Evolutionary conservation across 441 rosid species (phyloP).

Genomic region (Monsonia emarginata): DNA sequence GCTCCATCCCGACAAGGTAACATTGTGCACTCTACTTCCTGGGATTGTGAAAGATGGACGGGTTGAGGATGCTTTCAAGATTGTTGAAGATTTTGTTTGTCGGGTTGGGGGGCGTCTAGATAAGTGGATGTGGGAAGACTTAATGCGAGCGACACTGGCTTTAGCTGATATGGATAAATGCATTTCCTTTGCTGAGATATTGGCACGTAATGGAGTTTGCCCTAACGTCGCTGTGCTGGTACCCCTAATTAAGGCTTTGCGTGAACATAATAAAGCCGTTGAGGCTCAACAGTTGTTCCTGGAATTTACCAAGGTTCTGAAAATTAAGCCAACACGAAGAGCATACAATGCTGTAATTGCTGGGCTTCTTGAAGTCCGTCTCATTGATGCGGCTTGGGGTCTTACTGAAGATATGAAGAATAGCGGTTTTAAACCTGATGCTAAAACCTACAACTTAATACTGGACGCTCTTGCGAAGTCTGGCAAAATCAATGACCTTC

Average conservation of each 20-base stretch:
- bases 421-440: slow-evolving; percentile 50
- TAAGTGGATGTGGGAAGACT: slow-evolving; percentile 55
- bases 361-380: slow-evolving; percentile 49
- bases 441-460: slow-evolving; percentile 58
- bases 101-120: slow-evolving; percentile 21
- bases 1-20: slow-evolving; percentile 62
- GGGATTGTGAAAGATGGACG: slow-evolving; percentile 56
- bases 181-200: slow-evolving; percentile 49
- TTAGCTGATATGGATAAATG: slow-evolving; percentile 56
- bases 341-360: slow-evolving; percentile 50
- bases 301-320: slow-evolving; percentile 52
- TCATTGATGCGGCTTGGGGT: slow-evolving; percentile 36
- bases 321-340: slow-evolving; percentile 37
- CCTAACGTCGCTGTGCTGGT: slow-evolving; percentile 47
- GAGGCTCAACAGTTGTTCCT: slow-evolving; percentile 42
- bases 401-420: slow-evolving; percentile 53
- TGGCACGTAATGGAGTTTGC: slow-evolving; percentile 40
- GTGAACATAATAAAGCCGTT: slow-evolving; percentile 45
- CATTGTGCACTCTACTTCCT: slow-evolving; percentile 80
- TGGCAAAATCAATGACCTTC: slow-evolving; percentile 40
- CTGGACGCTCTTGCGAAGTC: slow-evolving; percentile 65
- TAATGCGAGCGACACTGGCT: slow-evolving; percentile 54
- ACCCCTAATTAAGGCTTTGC: slow-evolving; percentile 53
- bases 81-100: slow-evolving; percentile 44
- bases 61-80: slow-evolving; percentile 57